Conservation (phyloP, 129 eudicot species). For the Artemisia argyi region DNA sequence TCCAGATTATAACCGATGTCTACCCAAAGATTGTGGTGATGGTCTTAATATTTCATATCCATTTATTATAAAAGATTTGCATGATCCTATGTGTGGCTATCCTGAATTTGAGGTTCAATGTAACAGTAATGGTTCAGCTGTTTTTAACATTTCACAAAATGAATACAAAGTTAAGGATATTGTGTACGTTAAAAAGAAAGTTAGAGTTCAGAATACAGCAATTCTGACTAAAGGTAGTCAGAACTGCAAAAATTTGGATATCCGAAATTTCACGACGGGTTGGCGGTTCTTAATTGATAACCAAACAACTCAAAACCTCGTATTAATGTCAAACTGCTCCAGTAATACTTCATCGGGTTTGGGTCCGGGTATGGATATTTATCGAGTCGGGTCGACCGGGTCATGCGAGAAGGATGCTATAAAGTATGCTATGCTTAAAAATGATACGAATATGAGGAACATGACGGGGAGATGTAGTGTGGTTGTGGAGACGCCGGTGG, state of each 20-base stretch:
- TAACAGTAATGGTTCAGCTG: not conserved
- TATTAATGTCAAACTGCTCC: slow-evolving; percentile 11
- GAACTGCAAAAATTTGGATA: not conserved
- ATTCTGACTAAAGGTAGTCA: not conserved
- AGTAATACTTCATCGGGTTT: too few relatives aligned
- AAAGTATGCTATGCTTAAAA: slow-evolving; percentile 24
- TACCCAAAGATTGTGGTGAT: slow-evolving; percentile 33
- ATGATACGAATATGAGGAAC: slow-evolving; percentile 23
- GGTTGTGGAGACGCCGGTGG: slow-evolving; percentile 39
- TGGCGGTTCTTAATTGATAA: too few relatives aligned
- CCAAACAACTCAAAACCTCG: not conserved
- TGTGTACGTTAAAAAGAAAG: not conserved
- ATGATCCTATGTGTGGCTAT: slow-evolving; percentile 42
- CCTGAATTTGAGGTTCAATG: slow-evolving; percentile 52
- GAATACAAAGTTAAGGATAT: slow-evolving; percentile 17
- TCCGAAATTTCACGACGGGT: too few relatives aligned
- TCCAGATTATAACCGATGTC: slow-evolving; percentile 36
- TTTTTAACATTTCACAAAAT: too few relatives aligned
- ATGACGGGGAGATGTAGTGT: slow-evolving; percentile 25
- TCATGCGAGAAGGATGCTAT: slow-evolving; percentile 1
- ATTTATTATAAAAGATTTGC: slow-evolving; percentile 30
- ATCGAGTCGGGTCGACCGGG: not conserved
- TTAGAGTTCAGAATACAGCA: slow-evolving; percentile 21
- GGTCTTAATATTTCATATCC: slow-evolving; percentile 43
- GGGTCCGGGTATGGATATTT: not conserved